Evolutionary conservation across 345 rosid species (phyloP), one percentile per base, ranked within the genome.

Genomic region (Populus pruinosa): DNA sequence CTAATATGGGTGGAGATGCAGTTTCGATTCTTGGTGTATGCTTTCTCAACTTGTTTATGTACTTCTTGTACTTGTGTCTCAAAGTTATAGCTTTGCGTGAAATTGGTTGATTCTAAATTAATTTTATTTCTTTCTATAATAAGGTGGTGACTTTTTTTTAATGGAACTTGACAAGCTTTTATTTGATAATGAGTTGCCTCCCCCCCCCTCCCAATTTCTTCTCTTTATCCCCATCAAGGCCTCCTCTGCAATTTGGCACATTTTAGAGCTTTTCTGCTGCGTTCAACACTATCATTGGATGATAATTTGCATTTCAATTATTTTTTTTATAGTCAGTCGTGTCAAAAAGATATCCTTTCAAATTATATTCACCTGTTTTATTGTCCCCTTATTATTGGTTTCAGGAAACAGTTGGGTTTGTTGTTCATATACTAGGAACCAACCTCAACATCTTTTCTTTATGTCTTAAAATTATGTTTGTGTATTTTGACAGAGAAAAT

Each of bases 1-100:
- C 85, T 55, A 68, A 72, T 53, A 63, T 76, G 73, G 23, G 80
- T 75, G 88, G 82, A 68, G 86, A 85, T 83, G 73, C 86, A 53
- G 65, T 73, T 35, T 74, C 85, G 36, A 68, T 80, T 8, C 25
- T 83, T 67, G 83, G 77, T 79, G 88, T 91, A 88, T 79, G 90
- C 75, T 77, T 79, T 55, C 78, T 73, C 39, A 56, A 70, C 79
- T 62, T 62, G 18, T 73, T 17, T 47, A 29, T 53, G 41, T 59
- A 31, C 79, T 21, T 61, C 36, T 61, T 61, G 38, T 49, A 61
- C 18, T 55, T 21, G 21, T 13, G 21, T 41, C 64, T 25, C 23
- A 59, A 59, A 67, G 43, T 23, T 67, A 16, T 21, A 21, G 12
- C 44, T 8, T 43, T 43, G 47, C 12, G 13, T 43, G 47, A 43